These are phyloP conservation scores for Lachnellula occidentalis DNA, from an alignment of 2,329 filamentous ascomycete genomes.

Conservation along the genomic window DNA sequence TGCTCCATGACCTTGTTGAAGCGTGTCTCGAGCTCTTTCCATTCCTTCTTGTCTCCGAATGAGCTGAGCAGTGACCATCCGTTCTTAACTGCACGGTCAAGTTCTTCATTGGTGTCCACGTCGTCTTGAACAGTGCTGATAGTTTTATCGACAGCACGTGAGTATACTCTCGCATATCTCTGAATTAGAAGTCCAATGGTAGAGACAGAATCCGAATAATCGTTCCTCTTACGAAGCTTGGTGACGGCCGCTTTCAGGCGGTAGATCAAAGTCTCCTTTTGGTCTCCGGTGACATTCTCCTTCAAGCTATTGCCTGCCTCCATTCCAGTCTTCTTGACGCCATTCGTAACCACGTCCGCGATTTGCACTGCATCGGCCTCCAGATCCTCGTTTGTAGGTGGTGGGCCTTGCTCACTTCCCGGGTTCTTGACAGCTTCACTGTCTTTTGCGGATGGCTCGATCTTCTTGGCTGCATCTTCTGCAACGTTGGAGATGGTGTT, in stretches of 20 bases:
- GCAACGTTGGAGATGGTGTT: slow-evolving; percentile 73
- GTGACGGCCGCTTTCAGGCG: slow-evolving; percentile 72
- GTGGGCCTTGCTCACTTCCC: slow-evolving; percentile 42
- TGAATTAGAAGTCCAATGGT: slow-evolving; percentile 70
- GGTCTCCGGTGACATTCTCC: slow-evolving; percentile 66
- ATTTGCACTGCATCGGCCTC: slow-evolving; percentile 51
- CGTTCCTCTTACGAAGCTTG: slow-evolving; percentile 67
- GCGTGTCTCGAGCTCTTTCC: slow-evolving; percentile 66
- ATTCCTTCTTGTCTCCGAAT: slow-evolving; percentile 68
- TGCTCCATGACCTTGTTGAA: slow-evolving; percentile 70
- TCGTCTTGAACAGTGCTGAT: slow-evolving; percentile 63
- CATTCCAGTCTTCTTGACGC: slow-evolving; percentile 44
- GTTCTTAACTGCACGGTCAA: slow-evolving; percentile 70
- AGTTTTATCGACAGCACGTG: slow-evolving; percentile 63
- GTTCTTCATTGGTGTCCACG: slow-evolving; percentile 65
- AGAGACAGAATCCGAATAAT: slow-evolving; percentile 84
- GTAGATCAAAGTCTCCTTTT: slow-evolving; percentile 66
- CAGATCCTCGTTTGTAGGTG: slow-evolving; percentile 60
- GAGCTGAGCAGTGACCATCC: slow-evolving; percentile 77
- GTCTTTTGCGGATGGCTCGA: slow-evolving; percentile 64
- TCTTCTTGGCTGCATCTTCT: slow-evolving; percentile 63
- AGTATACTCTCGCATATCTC: slow-evolving; percentile 73
- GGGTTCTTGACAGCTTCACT: slow-evolving; percentile 48
- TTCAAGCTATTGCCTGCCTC: slow-evolving; percentile 65
- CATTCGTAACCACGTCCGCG: slow-evolving; percentile 32